Evolutionary conservation across 441 rosid species (phyloP).

Genomic region (Melastoma candidum): DNA sequence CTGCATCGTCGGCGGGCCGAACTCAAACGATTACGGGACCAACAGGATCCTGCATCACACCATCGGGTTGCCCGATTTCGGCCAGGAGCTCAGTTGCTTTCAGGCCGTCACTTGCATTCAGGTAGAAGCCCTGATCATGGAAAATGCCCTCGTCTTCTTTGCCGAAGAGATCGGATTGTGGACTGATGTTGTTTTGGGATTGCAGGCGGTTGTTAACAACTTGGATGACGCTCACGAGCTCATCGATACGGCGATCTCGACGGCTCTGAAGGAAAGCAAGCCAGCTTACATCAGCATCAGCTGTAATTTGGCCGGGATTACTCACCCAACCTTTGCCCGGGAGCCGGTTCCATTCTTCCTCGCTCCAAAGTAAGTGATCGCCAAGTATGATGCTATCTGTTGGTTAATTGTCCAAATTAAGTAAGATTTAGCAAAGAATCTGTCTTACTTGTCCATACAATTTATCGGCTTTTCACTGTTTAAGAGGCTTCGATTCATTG

Average conservation of each 20-base stretch:
- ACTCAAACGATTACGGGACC: too few relatives aligned
- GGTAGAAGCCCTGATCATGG: too few relatives aligned
- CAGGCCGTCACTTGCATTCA: too few relatives aligned
- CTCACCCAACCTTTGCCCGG: slow-evolving; percentile 14
- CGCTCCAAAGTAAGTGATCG: slow-evolving; percentile 11
- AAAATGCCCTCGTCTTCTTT: too few relatives aligned
- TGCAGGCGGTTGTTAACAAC: slow-evolving; percentile 21
- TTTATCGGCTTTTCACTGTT: neutral
- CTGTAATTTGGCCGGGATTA: slow-evolving; percentile 15
- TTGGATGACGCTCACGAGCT: slow-evolving; percentile 19
- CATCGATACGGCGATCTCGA: slow-evolving; percentile 15
- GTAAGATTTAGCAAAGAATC: neutral
- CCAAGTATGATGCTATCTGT: neutral
- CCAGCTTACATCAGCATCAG: slow-evolving; percentile 15
- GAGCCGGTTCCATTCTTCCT: slow-evolving; percentile 19
- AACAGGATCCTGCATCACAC: too few relatives aligned
- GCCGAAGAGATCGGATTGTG: too few relatives aligned
- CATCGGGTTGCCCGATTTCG: too few relatives aligned
- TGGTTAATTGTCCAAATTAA: neutral
- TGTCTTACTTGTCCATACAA: neutral
- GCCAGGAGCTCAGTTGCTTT: too few relatives aligned
- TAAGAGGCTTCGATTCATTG: neutral
- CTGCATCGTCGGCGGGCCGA: too few relatives aligned
- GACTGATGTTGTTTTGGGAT: neutral
- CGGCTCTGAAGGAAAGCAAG: slow-evolving; percentile 18